phyloP scores from a whole-genome alignment of 2,329 filamentous ascomycete species.

The Cadophora sp. region DNA sequence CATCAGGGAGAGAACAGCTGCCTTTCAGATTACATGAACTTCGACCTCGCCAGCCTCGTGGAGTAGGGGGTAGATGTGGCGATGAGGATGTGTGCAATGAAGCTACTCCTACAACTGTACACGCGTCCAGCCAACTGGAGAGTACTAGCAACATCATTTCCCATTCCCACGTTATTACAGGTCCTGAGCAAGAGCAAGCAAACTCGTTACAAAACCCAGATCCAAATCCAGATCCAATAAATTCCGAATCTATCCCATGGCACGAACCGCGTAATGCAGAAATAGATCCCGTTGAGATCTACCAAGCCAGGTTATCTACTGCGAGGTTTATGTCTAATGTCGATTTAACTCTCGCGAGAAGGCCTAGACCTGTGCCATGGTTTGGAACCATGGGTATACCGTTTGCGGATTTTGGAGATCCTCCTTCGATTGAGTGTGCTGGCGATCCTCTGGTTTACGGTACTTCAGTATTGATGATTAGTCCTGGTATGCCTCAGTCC shows the following conservation, averaged over 20 bases:
- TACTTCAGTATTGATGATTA: background rate
- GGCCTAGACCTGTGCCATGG: no score
- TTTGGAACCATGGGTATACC: background rate
- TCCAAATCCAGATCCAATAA: background rate
- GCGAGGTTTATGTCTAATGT: background rate
- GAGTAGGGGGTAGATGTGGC: no score
- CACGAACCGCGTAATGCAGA: background rate
- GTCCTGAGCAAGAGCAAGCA: background rate
- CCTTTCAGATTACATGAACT: slow-evolving; percentile 12
- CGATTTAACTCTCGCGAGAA: background rate
- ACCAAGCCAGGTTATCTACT: background rate
- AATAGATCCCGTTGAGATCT: background rate
- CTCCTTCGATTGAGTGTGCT: no score
- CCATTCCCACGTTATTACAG: background rate
- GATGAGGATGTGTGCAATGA: no score
- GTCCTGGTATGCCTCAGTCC: background rate
- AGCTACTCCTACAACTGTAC: no score
- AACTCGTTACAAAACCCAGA: background rate
- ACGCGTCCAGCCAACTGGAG: no score
- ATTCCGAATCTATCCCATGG: background rate
- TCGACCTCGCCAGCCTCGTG: slow-evolving; percentile 16
- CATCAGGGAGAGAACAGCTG: background rate
- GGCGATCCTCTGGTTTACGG: background rate
- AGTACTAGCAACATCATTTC: background rate
- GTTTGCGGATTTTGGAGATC: background rate